A percentile compares a stretch with the other conserved stretches of the same genome.
phyloP scores from a whole-genome alignment of 2,329 filamentous ascomycete genomes.

The Hypomyces perniciosus region DNA sequence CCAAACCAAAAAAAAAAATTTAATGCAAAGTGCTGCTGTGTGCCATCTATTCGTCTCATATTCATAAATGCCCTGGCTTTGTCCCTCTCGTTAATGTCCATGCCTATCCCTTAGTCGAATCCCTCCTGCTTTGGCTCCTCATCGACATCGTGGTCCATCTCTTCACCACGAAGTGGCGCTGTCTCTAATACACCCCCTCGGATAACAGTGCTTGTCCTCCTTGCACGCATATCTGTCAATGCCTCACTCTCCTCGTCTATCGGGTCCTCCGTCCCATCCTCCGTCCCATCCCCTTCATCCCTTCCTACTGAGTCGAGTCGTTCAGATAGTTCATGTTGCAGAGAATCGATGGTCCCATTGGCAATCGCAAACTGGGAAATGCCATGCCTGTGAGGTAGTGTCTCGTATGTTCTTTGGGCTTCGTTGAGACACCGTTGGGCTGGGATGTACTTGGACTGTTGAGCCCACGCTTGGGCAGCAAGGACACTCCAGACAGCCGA shows the following conservation, averaged over 20 bases:
- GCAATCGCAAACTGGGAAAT: conserved; percentile 47
- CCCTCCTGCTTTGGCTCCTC: conserved; percentile 29
- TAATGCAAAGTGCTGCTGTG: too few relatives aligned
- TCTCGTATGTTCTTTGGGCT: conserved; percentile 51
- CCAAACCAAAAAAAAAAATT: too few relatives aligned
- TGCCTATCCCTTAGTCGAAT: conserved; percentile 34
- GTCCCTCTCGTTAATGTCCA: background rate
- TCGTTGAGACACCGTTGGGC: conserved; percentile 72
- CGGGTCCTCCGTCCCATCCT: conserved; percentile 33
- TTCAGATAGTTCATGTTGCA: conserved; percentile 45
- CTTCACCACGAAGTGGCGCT: conserved; percentile 37
- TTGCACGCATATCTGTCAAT: conserved; percentile 43
- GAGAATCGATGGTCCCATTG: conserved; percentile 44
- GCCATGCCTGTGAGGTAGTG: conserved; percentile 44
- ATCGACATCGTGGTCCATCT: conserved; percentile 17
- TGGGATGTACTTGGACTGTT: conserved; percentile 68
- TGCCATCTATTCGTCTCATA: background rate
- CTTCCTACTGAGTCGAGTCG: conserved; percentile 33
- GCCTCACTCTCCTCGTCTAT: conserved; percentile 52
- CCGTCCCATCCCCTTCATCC: conserved; percentile 30
- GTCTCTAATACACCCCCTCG: conserved; percentile 43
- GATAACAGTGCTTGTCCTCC: conserved; percentile 50
- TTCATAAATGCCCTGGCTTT: background rate
- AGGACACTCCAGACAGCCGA: conserved; percentile 84
- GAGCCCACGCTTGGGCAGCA: conserved; percentile 77